Base-by-base conservation (phyloP, 2,329 filamentous ascomycete species). In the Phoma sp. region DNA sequence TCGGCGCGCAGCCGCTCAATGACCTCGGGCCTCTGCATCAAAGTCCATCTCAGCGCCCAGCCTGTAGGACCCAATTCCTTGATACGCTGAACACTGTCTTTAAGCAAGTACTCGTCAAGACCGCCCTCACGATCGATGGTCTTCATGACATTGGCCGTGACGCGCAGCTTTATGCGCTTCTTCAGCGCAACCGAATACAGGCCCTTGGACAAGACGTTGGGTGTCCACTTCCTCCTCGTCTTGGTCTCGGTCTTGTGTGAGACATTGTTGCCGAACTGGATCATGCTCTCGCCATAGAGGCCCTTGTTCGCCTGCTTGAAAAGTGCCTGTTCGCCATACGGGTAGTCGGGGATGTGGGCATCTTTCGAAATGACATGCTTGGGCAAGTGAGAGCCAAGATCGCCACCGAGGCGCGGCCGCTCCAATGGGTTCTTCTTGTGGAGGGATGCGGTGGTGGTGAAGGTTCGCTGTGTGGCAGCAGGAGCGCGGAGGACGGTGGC, bases 51-150 rank as follows among this genome's bases (percentile, higher is more conserved):
- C 68, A 99, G 78, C 65, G 88, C 86, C 95, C 95, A 99, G 6
- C 95, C 95, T 61, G 89, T 89, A 47, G 93, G 86, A 4, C 95
- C 95, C 52, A 99, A 80, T 75, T 96, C 91, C 79, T 88, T 90
- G 70, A 98, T 83, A 60, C 95, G 84, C 36, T 82, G 83, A 13
- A 88, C 80, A 77, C 91, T 95, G 72, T 86, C 84, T 63, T 91
- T 92, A 37, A 96, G 81, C 40, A 99, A 80, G 78, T 99, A 99
- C 69, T 92, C 87, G 75, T 99, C 95, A 60, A 99, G 81, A 7
- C 95, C 92, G 55, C 93, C 93, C 58, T 89, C 86, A 72, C 92
- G 93, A 71, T 91, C 87, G 70, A 98, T 90, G 32, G 75, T 80
- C 58, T 78, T 71, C 55, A 82, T 80, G 24, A 91, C 89, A 52